Conservation (phyloP, 140 eudicot species). For the Oenanthe javanica region DNA sequence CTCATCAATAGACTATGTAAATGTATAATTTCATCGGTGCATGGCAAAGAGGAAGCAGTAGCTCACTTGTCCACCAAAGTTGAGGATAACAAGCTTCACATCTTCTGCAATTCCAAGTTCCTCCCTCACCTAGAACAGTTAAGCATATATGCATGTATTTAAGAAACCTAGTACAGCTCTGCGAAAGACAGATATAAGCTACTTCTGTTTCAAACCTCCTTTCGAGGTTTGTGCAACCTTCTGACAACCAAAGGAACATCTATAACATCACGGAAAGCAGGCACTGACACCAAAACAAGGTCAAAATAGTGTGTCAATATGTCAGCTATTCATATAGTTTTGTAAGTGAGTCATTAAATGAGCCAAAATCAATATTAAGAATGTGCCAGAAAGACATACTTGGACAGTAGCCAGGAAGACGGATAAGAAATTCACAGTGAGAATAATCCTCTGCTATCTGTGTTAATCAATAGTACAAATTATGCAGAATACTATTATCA, state of each 20-base stretch:
- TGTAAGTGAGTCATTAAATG: not conserved
- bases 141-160: constrained; percentile 1
- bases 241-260: constrained; percentile 97
- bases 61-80: constrained; percentile 97
- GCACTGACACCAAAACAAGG: constrained; percentile 47
- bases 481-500: not conserved
- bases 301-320: not conserved
- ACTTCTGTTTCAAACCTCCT: constrained; percentile 53
- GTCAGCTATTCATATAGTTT: not conserved
- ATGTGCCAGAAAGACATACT: constrained; percentile 39
- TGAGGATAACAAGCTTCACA: constrained; percentile 79
- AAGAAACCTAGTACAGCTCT: not conserved
- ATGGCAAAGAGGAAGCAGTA: constrained; percentile 16
- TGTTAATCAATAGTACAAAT: constrained; percentile 1
- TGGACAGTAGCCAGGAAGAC: constrained; percentile 97
- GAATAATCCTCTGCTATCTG: constrained; percentile 99
- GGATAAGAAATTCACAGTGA: constrained; percentile 88
- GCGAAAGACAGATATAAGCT: not conserved
- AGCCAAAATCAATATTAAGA: constrained; percentile 26
- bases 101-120: constrained; percentile 84
- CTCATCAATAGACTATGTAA: not conserved
- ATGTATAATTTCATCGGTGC: not conserved
- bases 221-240: constrained; percentile 76
- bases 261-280: constrained; percentile 90
- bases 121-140: constrained; percentile 53